Evolutionary conservation across 1,284 basidiomycete genomes (phyloP).

Genomic region (Rhizopogon parksii): DNA sequence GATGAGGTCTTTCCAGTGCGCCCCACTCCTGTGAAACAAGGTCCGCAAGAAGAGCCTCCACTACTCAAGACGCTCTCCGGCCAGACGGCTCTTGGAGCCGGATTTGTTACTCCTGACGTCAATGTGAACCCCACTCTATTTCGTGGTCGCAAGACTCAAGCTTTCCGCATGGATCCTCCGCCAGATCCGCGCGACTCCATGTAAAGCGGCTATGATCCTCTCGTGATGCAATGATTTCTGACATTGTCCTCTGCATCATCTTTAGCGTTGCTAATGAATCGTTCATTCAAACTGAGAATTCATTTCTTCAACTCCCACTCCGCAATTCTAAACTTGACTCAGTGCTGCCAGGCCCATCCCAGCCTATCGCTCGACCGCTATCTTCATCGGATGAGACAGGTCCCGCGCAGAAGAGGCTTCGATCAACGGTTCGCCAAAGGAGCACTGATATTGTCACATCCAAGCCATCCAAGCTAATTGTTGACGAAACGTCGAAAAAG

Average conservation of each 20-base stretch:
- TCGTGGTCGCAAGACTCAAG: constrained; percentile 45
- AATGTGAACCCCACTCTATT: constrained; percentile 47
- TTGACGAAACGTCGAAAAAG: constrained; percentile 72
- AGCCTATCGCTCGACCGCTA: constrained; percentile 52
- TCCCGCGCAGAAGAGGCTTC: constrained; percentile 66
- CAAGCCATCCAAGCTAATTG: constrained; percentile 50
- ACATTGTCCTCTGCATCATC: constrained; percentile 7
- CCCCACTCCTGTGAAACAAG: constrained; percentile 48
- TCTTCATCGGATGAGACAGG: constrained; percentile 76
- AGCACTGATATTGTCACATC: constrained; percentile 34
- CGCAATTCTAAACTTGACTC: constrained; percentile 33
- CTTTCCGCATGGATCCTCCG: constrained; percentile 49
- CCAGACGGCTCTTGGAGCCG: constrained; percentile 52
- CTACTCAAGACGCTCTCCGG: constrained; percentile 31
- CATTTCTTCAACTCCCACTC: constrained; percentile 47
- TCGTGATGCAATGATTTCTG: constrained; percentile 3
- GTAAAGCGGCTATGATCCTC: constrained; percentile 33
- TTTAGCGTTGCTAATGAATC: constrained; percentile 53
- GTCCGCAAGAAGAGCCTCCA: constrained; percentile 42
- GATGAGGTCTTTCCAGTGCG: constrained; percentile 67
- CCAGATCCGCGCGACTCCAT: constrained; percentile 52
- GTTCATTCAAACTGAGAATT: constrained; percentile 52
- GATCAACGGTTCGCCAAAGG: constrained; percentile 54
- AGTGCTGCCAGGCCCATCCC: constrained; percentile 32
- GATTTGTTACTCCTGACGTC: constrained; percentile 75